These are phyloP conservation scores for Coemansia erecta DNA, from an alignment of 192 early-diverging fungal genomes.

Conservation along the genomic window DNA sequence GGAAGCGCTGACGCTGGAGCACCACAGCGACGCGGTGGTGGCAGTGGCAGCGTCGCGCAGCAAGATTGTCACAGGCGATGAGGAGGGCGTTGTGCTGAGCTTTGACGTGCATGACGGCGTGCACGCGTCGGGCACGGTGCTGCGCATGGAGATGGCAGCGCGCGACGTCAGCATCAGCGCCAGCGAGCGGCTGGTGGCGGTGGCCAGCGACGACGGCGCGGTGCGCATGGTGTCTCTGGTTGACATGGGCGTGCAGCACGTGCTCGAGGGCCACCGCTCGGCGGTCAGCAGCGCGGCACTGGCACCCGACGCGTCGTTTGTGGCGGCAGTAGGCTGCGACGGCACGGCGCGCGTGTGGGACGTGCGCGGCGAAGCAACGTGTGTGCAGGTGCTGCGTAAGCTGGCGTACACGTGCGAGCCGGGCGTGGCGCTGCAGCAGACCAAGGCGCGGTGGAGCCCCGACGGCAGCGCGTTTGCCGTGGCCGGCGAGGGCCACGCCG, in stretches of 20 bases:
- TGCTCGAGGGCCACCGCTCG: constrained; percentile 31
- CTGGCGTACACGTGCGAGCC: constrained; percentile 47
- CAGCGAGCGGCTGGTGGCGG: constrained; percentile 40
- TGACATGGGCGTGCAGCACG: constrained; percentile 39
- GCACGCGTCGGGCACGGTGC: constrained; percentile 37
- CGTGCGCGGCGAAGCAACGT: constrained; percentile 51
- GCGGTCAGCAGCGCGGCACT: constrained; percentile 39
- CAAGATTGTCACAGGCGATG: constrained; percentile 43
- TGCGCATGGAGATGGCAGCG: constrained; percentile 39
- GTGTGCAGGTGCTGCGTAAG: constrained; percentile 40
- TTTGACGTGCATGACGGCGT: constrained; percentile 29
- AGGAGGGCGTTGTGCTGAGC: constrained; percentile 36
- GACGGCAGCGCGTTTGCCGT: constrained; percentile 60
- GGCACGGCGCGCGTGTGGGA: constrained; percentile 70
- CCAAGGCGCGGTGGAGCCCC: constrained; percentile 63
- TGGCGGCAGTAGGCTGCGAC: constrained; percentile 58
- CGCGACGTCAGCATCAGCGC: constrained; percentile 49
- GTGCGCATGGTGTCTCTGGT: constrained; percentile 40
- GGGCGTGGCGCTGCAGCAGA: constrained; percentile 34
- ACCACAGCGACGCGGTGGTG: constrained; percentile 42
- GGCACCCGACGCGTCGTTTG: constrained; percentile 31
- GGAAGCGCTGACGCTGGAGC: constrained; percentile 46
- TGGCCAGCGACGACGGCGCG: constrained; percentile 47
- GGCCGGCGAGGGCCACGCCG: constrained; percentile 52
- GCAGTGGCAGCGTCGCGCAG: constrained; percentile 26